Evolutionary conservation across 1,139 yeast species (phyloP), one percentile per base, ranked within the genome.

Genomic region (Starmera stellimalicola): DNA sequence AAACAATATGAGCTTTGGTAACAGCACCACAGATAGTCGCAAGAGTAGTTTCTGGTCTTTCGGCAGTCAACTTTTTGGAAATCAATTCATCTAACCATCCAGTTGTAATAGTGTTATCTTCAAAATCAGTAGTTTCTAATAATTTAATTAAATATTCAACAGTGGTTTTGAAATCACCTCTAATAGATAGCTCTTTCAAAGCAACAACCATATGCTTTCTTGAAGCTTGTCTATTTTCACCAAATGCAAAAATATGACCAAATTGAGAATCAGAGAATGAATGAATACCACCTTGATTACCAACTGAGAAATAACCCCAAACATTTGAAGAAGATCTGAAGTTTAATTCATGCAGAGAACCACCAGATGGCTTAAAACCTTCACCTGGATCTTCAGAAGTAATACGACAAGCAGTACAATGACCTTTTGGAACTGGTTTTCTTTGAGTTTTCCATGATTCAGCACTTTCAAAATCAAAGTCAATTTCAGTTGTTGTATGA

Each of bases 121-220:
- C 96, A 51, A 91, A 91, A 56, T 83, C 98, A 35, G 95, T 94
- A 26, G 98, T 88, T 65, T 91, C 97, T 51, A 91, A 70, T 48
- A 91, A 71, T 58, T 91, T 88, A 59, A 93, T 91, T 54, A 93
- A 72, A 57, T 93, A 93, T 61, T 91, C 98, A 42, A 91, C 95
- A 12, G 98, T 91, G 27, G 98, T 91, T 62, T 95, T 77, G 68
- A 91, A 91, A 55, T 91, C 98, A 70, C 98, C 98, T 62, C 98
- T 79, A 52, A 91, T 91, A 38, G 94, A 82, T 50, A 91, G 72
- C 61, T 91, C 98, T 60, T 91, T 91, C 57, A 91, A 70, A 1
- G 98, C 98, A 38, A 91, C 97, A 46, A 91, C 96, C 98, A 91
- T 91, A 55, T 93, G 95, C 59, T 91, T 87, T 66, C 98, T 82